Evolutionary conservation across 495 filamentous ascomycete species (phyloP).

Genomic region (Barbatosphaeria neglecta): DNA sequence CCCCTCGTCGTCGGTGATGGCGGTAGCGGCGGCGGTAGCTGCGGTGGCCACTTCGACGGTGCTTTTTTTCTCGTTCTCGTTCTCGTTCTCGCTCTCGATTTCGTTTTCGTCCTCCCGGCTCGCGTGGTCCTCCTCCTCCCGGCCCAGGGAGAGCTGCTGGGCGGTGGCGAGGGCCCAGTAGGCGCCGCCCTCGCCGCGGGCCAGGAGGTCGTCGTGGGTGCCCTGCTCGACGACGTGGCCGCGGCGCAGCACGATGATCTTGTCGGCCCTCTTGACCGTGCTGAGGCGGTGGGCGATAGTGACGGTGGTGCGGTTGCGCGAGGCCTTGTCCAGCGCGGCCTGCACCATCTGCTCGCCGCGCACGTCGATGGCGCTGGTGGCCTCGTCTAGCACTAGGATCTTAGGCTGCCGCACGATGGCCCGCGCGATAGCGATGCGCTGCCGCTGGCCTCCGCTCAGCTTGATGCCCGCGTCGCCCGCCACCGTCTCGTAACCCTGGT

Average conservation of each 20-base stretch:
- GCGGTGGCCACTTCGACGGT: too few species aligned
- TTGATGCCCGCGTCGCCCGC: conserved; percentile 48
- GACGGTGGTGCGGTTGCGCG: conserved; percentile 44
- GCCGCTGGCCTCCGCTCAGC: conserved; percentile 52
- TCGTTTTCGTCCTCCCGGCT: conserved; percentile 8
- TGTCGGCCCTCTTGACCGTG: conserved; percentile 53
- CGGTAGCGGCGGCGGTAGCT: too few species aligned
- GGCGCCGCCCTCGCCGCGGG: conserved; percentile 37
- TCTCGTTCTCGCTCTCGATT: conserved; percentile 22
- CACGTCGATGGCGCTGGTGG: conserved; percentile 54
- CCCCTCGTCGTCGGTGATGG: too few species aligned
- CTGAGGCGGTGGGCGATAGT: conserved; percentile 51
- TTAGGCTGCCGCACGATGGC: conserved; percentile 65
- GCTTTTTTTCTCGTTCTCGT: conserved; percentile 5
- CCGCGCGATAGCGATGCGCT: conserved; percentile 57
- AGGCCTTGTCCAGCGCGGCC: conserved; percentile 41
- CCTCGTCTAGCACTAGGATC: conserved; percentile 79
- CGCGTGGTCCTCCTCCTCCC: conserved; percentile 5
- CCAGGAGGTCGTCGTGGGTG: conserved; percentile 54
- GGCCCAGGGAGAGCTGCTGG: conserved; percentile 30
- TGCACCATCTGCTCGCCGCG: conserved; percentile 48
- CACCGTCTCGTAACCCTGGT: conserved; percentile 49
- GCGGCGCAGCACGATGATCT: conserved; percentile 47
- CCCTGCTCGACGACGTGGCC: conserved; percentile 59
- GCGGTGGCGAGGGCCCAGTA: conserved; percentile 42